These are phyloP conservation scores for Dothistroma pini DNA, from an alignment of 2,329 filamentous ascomycete genomes.

Conservation along the genomic window DNA sequence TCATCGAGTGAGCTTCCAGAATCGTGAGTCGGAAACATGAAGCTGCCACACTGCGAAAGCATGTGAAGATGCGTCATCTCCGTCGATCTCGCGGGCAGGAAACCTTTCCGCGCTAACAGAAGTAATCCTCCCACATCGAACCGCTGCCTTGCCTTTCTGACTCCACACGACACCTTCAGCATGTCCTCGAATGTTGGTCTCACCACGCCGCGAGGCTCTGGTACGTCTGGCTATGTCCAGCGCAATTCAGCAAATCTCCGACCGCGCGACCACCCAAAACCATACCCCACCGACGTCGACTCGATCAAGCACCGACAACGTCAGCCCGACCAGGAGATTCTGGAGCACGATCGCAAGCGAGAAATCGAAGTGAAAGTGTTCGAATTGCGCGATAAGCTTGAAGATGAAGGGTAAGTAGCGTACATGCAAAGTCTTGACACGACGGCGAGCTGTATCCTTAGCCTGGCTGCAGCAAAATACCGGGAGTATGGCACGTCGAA, in stretches of 20 bases:
- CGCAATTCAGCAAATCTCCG: conserved; percentile 86
- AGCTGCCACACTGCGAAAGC: no score
- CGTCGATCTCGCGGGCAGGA: no score
- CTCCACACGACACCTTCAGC: neutral
- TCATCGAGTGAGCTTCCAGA: neutral
- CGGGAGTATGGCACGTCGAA: no score
- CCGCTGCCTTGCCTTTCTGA: neutral
- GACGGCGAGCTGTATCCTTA: no score
- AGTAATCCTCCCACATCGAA: neutral
- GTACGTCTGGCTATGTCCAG: conserved; percentile 96
- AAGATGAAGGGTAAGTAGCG: conserved; percentile 70
- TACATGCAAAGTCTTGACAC: no score
- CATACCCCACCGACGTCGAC: conserved; percentile 67
- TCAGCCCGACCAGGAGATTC: conserved; percentile 84
- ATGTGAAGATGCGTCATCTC: neutral
- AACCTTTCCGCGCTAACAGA: neutral
- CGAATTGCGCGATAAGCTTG: conserved; percentile 82
- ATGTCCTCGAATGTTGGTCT: conserved; percentile 99
- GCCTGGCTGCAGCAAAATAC: no score
- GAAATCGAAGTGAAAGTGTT: conserved; percentile 92
- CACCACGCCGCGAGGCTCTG: conserved; percentile 86
- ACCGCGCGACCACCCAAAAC: conserved; percentile 74
- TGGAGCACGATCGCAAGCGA: conserved; percentile 89
- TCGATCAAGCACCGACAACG: conserved; percentile 70
- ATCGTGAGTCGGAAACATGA: neutral